Base-by-base conservation (phyloP, 768 basidiomycete genomes). In the Lactarius quietus region DNA sequence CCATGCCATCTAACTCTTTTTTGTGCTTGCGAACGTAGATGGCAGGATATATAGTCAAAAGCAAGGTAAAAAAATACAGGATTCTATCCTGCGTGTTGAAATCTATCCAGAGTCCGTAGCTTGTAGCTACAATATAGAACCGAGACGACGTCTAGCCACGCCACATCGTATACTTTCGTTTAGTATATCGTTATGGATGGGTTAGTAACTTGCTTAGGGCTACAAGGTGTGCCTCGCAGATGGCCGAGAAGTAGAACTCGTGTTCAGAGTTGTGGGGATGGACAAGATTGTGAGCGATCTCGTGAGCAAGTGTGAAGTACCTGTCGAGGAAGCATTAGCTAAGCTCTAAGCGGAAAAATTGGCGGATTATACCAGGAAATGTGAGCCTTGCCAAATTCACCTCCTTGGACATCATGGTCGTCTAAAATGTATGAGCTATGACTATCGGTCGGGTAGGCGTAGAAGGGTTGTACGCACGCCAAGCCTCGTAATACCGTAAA, bases 291-390 rank as follows among this genome's bases (percentile, higher is more conserved):
- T 98, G 95, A 10, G 92, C 92, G 69, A 94, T 90, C 72, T 94
- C 94, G 73, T 97, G 96, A 0, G 95, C 94, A 17, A 97, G 81
- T 1, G 90, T 88, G 72, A 95, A 93, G 75, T 89, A 99, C 91
- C 90, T 90, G 68, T 9, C 26, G 4, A 38, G 28, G 20, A 29
- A 28, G 41, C 48, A 65, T 58, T 14, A 52, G 23, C 33, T 53
- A 28, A 17, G 51, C 31, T 26, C 59, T 23, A 57, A 36, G 39
- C 14, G 36, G 41, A 31, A 39, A 63, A 9, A 10, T 15, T 26
- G 28, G 28, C 23, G 54, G 17, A 20, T 72, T 80, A 28, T 63
- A 90, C 91, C 93, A 96, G 17, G 92, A 92, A 36, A 90, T 88
- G 65, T 87, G 86, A 0, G 96, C 93, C 36, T 87, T 80, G 18